Base-by-base conservation (phyloP, 306 rosid genomes). In the Lathyrus aphaca region DNA sequence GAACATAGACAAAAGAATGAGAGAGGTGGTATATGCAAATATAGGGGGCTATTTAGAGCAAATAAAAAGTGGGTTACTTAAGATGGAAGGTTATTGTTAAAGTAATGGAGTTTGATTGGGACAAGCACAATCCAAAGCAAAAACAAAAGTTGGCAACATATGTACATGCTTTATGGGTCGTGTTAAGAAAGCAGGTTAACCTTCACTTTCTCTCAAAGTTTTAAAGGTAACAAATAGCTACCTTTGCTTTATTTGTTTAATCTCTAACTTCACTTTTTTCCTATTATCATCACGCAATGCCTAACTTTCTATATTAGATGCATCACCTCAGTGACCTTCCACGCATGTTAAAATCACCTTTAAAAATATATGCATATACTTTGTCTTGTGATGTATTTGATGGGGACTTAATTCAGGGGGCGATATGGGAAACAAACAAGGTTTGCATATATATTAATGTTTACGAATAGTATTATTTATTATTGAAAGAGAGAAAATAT, bases 81-180 rank as follows among this genome's bases (percentile, higher is more conserved):
- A 75, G 79, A 61, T n/a, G 59, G 73, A 78, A 86, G 83, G 40
- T 74, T 45, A 13, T 55, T 55, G 11, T 74, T 75, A 82, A 82
- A 79, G 80, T 61, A 71, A 64, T 50, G 77, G 77, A 14, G 29
- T 48, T 74, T 82, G 93, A 90, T 74, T 74, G 74, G 77, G 89
- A 87, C 89, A 74, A 74, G 72, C 86, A 85, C 93, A 82, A 77
- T 79, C 51, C 68, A 29, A 46, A 66, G 73, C 72, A 56, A 35
- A 35, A 35, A 35, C 23, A 77, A 80, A 80, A 77, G 71, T 64
- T 61, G 66, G 80, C 72, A 64, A 73, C 39, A 64, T 35, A 29
- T 46, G 6, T 61, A 10, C 29, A 61, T 72, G 76, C 81, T 77
- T 72, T 70, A 60, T 67, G 69, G 72, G 76, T 76, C 27, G 42